These are phyloP conservation scores for Tricholoma matsutake DNA, from an alignment of 768 basidiomycete genomes.

Conservation along the genomic window DNA sequence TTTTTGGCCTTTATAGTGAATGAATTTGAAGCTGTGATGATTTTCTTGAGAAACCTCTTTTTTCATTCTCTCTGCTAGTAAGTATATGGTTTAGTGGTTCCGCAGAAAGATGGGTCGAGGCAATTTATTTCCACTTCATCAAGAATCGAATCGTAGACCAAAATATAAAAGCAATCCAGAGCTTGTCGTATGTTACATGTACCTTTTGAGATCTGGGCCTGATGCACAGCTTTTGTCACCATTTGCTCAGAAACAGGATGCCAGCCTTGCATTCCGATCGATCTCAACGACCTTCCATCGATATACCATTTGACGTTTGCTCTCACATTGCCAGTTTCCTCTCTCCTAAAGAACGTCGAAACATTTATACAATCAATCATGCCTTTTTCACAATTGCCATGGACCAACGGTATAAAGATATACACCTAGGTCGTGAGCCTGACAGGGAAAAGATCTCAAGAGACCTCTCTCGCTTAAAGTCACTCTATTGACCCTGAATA, in stretches of 20 bases:
- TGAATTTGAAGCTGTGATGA: too few species aligned
- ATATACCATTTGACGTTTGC: background rate
- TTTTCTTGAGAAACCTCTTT: too few species aligned
- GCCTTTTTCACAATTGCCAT: background rate
- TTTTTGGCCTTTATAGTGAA: too few species aligned
- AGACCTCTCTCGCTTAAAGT: background rate
- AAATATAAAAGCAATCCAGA: too few species aligned
- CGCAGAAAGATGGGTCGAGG: too few species aligned
- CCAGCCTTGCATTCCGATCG: background rate
- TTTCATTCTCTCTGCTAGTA: too few species aligned
- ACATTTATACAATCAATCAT: background rate
- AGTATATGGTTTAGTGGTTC: too few species aligned
- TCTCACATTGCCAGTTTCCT: background rate
- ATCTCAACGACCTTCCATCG: background rate
- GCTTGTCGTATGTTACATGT: too few species aligned
- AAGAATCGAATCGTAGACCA: too few species aligned
- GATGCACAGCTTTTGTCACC: background rate
- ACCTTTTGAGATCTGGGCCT: too few species aligned
- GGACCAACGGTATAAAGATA: background rate
- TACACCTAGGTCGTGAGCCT: background rate
- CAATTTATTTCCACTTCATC: too few species aligned
- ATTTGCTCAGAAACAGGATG: background rate
- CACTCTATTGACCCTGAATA: background rate
- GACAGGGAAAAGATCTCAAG: background rate
- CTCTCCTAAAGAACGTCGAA: background rate